Evolutionary conservation across 1,139 yeast species (phyloP).

Genomic region (Hansenula lynferdii): DNA sequence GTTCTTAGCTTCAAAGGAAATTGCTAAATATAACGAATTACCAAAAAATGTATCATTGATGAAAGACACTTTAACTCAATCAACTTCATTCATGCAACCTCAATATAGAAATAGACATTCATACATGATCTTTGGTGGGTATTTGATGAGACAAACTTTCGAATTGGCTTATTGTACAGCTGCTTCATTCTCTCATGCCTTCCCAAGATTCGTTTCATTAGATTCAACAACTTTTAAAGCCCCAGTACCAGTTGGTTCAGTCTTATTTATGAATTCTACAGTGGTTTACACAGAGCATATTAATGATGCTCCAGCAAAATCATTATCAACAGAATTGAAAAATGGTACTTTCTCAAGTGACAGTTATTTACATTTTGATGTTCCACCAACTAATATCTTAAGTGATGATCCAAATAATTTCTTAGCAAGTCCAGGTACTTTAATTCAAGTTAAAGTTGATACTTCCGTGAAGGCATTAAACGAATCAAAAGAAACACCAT

Average conservation of each 20-base stretch:
- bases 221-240: conserved; percentile 89
- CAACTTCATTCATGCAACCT: conserved; percentile 91
- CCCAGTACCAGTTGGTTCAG: conserved; percentile 95
- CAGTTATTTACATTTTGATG: conserved; percentile 38
- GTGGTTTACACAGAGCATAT: conserved; percentile 82
- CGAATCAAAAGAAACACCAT: conserved; percentile 54
- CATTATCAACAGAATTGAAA: conserved; percentile 8
- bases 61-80: conserved; percentile 65
- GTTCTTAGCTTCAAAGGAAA: conserved; percentile 58
- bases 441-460: conserved; percentile 85
- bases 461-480: conserved; percentile 69
- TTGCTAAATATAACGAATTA: conserved; percentile 29
- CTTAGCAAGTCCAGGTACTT: conserved; percentile 75
- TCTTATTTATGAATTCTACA: conserved; percentile 72
- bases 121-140: conserved; percentile 93
- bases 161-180: conserved; percentile 92
- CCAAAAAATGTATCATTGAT: conserved; percentile 53
- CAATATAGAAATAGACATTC: conserved; percentile 93
- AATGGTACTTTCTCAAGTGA: conserved; percentile 23
- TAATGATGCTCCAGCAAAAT: conserved; percentile 35
- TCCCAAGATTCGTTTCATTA: conserved; percentile 83
- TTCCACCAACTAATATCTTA: conserved; percentile 52
- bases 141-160: conserved; percentile 83
- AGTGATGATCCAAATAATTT: conserved; percentile 52
- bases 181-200: conserved; percentile 78